Conservation (phyloP, 2,329 filamentous ascomycete genomes). For the Hortaea sp. region DNA sequence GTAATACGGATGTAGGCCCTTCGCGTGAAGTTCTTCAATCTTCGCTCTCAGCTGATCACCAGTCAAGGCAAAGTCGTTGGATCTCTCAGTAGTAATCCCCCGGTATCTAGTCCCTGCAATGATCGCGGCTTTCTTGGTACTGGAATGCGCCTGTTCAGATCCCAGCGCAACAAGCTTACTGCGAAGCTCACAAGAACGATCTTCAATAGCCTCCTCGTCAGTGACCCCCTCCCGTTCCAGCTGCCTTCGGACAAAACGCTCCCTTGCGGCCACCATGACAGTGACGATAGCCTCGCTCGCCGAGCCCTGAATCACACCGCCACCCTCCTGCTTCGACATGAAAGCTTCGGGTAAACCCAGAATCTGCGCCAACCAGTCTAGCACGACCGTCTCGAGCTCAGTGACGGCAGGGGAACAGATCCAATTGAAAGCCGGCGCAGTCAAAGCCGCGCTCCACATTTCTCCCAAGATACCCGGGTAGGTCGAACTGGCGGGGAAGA, state of each 20-base stretch:
- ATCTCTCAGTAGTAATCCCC: slow-evolving; percentile 52
- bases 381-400: slow-evolving; percentile 82
- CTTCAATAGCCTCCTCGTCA: slow-evolving; percentile 50
- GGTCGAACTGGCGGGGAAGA: slow-evolving; percentile 74
- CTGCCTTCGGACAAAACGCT: slow-evolving; percentile 59
- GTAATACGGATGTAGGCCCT: slow-evolving; percentile 75
- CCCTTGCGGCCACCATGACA: slow-evolving; percentile 76
- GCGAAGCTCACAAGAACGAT: slow-evolving; percentile 56
- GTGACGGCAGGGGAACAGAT: slow-evolving; percentile 86
- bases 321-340: slow-evolving; percentile 63
- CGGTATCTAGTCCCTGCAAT: slow-evolving; percentile 78
- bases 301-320: slow-evolving; percentile 89
- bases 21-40: slow-evolving; percentile 54
- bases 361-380: slow-evolving; percentile 81
- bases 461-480: slow-evolving; percentile 84
- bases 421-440: slow-evolving; percentile 92
- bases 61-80: slow-evolving; percentile 61
- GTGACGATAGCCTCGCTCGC: slow-evolving; percentile 82
- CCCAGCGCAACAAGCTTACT: slow-evolving; percentile 70
- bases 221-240: slow-evolving; percentile 40
- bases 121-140: slow-evolving; percentile 76
- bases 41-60: slow-evolving; percentile 50
- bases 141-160: slow-evolving; percentile 70
- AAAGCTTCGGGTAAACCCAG: slow-evolving; percentile 65
- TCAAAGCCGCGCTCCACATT: slow-evolving; percentile 83